Conservation (phyloP, 768 basidiomycete species). For the Gloeostereum incarnatum region DNA sequence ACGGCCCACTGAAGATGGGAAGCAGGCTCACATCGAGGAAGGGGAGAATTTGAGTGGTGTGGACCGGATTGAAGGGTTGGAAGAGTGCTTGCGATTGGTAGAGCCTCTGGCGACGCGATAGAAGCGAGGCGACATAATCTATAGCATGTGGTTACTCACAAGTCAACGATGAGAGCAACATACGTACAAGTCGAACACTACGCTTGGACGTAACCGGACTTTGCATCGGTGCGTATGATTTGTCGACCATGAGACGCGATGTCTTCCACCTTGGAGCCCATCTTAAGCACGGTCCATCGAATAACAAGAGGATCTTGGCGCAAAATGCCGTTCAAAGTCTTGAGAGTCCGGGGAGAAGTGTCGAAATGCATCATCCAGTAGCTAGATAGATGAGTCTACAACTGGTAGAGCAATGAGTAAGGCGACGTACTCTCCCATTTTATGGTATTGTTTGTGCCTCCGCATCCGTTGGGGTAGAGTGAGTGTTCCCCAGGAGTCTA, state of each 20-base stretch:
- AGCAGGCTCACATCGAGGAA: constrained; percentile 29
- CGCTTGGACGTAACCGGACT: constrained; percentile 3
- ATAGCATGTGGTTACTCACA: too few relatives aligned
- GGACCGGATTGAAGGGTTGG: constrained; percentile 22
- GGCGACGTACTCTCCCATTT: constrained; percentile 65
- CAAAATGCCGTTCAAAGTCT: constrained; percentile 55
- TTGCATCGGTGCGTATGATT: background rate
- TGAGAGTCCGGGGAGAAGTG: constrained; percentile 64
- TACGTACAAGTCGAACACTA: constrained; percentile 1
- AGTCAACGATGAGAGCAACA: too few relatives aligned
- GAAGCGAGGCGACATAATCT: too few relatives aligned
- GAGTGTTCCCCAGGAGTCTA: constrained; percentile 68
- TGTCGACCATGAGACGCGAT: constrained; percentile 40
- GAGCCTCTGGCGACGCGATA: constrained; percentile 7
- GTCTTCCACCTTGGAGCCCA: constrained; percentile 67
- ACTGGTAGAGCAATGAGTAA: background rate
- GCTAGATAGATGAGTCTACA: constrained; percentile 30
- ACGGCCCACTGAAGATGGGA: constrained; percentile 43
- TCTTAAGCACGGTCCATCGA: constrained; percentile 72
- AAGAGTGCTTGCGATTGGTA: constrained; percentile 15
- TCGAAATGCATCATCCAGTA: constrained; percentile 93
- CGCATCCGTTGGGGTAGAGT: constrained; percentile 71
- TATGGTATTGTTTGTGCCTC: constrained; percentile 44
- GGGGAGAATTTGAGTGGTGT: constrained; percentile 31
- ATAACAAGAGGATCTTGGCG: constrained; percentile 77